A percentile compares a stretch with the other conserved stretches of the same genome.
phyloP scores from a whole-genome alignment of 352 stramenopile genomes.

The Globisporangium orthogonon region DNA sequence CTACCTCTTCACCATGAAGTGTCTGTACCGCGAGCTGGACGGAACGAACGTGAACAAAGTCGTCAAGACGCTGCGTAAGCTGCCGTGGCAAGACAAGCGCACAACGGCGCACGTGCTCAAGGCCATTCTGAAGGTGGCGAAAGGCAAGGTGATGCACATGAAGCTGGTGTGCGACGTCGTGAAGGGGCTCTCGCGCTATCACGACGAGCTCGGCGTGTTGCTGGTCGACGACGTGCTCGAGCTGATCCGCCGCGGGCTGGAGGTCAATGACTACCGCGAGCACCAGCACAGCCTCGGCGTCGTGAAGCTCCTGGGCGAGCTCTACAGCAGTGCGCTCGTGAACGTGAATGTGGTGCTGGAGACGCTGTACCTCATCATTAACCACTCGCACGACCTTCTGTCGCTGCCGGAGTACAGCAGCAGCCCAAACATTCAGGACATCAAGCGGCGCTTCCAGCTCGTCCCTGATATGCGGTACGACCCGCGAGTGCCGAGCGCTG shows the following conservation, averaged over 20 bases:
- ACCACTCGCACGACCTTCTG: constrained; percentile 93
- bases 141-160: constrained; percentile 83
- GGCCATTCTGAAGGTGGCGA: constrained; percentile 91
- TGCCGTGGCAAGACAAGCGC: constrained; percentile 82
- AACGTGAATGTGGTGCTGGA: constrained; percentile 91
- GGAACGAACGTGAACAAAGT: constrained; percentile 85
- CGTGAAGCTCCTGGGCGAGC: constrained; percentile 91
- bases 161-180: constrained; percentile 87
- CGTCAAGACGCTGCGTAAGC: constrained; percentile 90
- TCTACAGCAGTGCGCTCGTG: constrained; percentile 91
- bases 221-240: constrained; percentile 94
- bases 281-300: constrained; percentile 92
- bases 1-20: constrained; percentile 88
- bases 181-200: constrained; percentile 75
- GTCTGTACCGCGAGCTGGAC: constrained; percentile 83
- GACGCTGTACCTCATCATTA: constrained; percentile 91
- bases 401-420: constrained; percentile 49
- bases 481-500: constrained; percentile 80
- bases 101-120: constrained; percentile 82
- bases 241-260: constrained; percentile 86
- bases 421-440: constrained; percentile 25
- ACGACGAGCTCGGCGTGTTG: constrained; percentile 87
- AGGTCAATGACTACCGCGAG: constrained; percentile 87
- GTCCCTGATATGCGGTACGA: constrained; percentile 80
- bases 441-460: constrained; percentile 56